Evolutionary conservation across 345 rosid genomes (phyloP), one percentile per base, ranked within the genome.

Genomic region (Raphanus sativus): DNA sequence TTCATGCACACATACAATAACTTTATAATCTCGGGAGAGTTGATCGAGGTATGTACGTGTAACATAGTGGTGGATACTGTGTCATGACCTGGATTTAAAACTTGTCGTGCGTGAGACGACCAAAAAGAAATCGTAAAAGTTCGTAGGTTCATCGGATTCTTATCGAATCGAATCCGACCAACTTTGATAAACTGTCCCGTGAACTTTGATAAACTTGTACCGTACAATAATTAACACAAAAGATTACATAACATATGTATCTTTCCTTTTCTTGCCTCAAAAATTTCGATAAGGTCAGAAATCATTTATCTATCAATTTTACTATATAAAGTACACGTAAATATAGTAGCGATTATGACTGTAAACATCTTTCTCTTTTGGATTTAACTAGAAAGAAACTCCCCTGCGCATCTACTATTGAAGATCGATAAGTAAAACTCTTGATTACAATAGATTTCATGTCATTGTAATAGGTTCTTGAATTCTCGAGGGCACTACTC

Each of bases 141-240:
- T 68, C 40, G 33, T 34, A 48, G 74, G 55, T 62, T 75, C 72
- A 45, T 56, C 7, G 9, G 34, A 26, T 29, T n/a, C 30, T 56
- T 9, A 7, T 68, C 52, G 17, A 62, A 67, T 67, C 66, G 60
- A 68, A 32, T 48, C 54, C 38, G 55, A 67, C 60, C 26, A 12
- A 56, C 45, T 58, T 59, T 40, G 61, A 8, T 56, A 26, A 50
- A 7, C 25, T 65, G 21, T 65, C 58, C 28, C 38, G 21, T 65
- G 65, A 38, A 36, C n/a, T 55, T 55, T n/a, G n/a, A n/a, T n/a
- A n/a, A n/a, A n/a, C n/a, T n/a, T n/a, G n/a, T n/a, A n/a, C n/a
- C n/a, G n/a, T n/a, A n/a, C 24, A 48, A 45, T 12, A 45, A 32
- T 12, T 17, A 36, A 38, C 56, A 56, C 45, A 66, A 45, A 26